These are phyloP conservation scores for Vigna unguiculata DNA, from an alignment of 306 rosid species.

Conservation along the genomic window DNA sequence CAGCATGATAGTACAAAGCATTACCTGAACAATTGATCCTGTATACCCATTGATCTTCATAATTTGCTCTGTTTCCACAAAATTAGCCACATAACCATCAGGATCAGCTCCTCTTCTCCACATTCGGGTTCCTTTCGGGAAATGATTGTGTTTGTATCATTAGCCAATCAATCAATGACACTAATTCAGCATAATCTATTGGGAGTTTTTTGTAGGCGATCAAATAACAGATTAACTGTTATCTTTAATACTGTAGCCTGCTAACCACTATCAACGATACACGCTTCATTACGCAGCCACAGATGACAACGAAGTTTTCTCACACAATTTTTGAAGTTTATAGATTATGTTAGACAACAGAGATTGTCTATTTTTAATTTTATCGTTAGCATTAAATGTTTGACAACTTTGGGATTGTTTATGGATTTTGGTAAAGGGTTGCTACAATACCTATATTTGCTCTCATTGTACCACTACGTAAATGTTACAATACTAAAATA, in stretches of 20 bases:
- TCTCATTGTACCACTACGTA: no score
- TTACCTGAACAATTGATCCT: constrained; percentile 88
- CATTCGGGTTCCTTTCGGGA: constrained; percentile 80
- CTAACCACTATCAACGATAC: neutral
- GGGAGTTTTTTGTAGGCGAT: neutral
- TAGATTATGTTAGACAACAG: no score
- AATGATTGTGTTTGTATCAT: constrained; percentile 27
- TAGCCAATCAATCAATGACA: constrained; percentile 17
- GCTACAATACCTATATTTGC: no score
- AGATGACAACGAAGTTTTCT: neutral
- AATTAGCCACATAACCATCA: constrained; percentile 89
- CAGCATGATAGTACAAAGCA: neutral
- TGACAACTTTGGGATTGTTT: no score
- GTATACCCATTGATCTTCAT: constrained; percentile 74
- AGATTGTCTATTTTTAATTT: no score
- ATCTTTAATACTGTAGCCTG: neutral
- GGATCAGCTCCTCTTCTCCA: constrained; percentile 96
- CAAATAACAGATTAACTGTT: neutral
- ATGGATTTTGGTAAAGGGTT: no score
- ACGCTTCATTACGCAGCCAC: neutral
- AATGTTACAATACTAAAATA: no score
- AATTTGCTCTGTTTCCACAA: constrained; percentile 86
- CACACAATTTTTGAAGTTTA: neutral
- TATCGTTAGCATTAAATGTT: no score
- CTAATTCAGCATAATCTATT: neutral